Base-by-base conservation (phyloP, 75 land plant species). In the Pinus albicaulis region DNA sequence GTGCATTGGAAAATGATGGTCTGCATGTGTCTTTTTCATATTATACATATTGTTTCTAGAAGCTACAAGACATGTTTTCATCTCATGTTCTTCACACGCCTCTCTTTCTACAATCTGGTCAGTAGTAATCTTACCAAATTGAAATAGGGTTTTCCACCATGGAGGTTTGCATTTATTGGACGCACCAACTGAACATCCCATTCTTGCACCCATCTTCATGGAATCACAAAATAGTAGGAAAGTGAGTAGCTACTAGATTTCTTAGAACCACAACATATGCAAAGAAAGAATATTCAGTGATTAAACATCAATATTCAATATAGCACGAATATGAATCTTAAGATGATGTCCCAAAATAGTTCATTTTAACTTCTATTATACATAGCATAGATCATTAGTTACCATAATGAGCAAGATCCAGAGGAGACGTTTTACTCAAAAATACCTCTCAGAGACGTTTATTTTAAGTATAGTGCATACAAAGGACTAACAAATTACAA, bases 11-110 rank as follows among this genome's bases (percentile, higher is more conserved):
- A 73, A 87, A 89, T 6, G 81, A 72, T 0, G 56, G 63, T 25
- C 72, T 23, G 57, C 91, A 86, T 63, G 86, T 94, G 17, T 87
- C 92, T 63, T 82, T 85, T 20, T 91, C 89, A 81, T 85, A 88
- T 10, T 69, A 56, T 12, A 55, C 62, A 76, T 95, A 94, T 41
- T 77, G 31, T 85, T 86, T 72, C 76, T 84, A 3, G 95, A 75
- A 17, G 77, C 80, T 26, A 34, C 85, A 24, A 94, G 57, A 76
- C 92, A 94, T 16, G 74, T 76, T 44, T 75, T 77, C 94, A 92
- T 92, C 73, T 94, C 98, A 5, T 81, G 79, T 84, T 82, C 98
- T 65, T 94, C 98, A 76, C 98, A 94, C 69, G 55, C 63, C 80
- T 83, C 89, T 57, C 90, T 75, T 74, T 86, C 85, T 16, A 57